A percentile compares a stretch with the other conserved stretches of the same genome.
These are phyloP conservation scores for Thelephora aurantiotincta DNA, from an alignment of 768 basidiomycete genomes.

Conservation along the genomic window DNA sequence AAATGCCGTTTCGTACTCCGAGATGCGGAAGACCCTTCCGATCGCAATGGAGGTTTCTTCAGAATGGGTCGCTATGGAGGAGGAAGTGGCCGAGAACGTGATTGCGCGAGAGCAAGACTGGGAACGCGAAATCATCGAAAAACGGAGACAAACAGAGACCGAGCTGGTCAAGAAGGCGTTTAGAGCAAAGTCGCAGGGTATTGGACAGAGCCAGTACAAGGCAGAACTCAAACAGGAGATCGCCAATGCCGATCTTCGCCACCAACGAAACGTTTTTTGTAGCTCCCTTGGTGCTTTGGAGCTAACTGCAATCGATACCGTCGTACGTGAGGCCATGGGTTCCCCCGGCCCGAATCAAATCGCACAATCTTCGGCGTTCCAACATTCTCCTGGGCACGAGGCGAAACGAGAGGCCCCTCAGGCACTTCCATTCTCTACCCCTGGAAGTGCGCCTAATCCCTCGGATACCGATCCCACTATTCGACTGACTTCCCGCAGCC, in stretches of 20 bases:
- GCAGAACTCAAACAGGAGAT: too few species aligned
- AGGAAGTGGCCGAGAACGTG: conserved; percentile 22
- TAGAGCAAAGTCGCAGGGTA: neutral
- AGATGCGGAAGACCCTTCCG: conserved; percentile 22
- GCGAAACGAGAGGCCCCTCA: too few species aligned
- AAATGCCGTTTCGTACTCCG: conserved; percentile 1
- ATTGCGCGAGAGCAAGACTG: conserved; percentile 15
- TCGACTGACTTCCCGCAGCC: too few species aligned
- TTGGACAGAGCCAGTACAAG: conserved; percentile 2
- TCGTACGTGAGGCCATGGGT: conserved; percentile 10
- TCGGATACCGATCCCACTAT: too few species aligned
- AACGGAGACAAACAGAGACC: conserved; percentile 3
- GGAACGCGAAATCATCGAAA: conserved; percentile 12
- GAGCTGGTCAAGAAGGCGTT: too few species aligned
- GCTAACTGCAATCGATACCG: conserved; percentile 14
- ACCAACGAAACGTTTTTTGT: conserved; percentile 20
- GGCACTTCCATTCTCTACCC: too few species aligned
- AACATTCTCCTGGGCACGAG: too few species aligned
- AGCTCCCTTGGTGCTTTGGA: conserved; percentile 19
- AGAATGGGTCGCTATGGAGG: conserved; percentile 35
- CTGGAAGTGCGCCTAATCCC: too few species aligned
- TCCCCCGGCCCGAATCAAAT: neutral
- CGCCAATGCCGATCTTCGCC: too few species aligned
- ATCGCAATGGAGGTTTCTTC: conserved; percentile 36
- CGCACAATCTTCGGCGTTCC: conserved; percentile 12